Percentiles rank a stretch among this genome's conserved stretches.
Conservation (phyloP, 345 rosid species). For the Ailanthus altissimus region DNA sequence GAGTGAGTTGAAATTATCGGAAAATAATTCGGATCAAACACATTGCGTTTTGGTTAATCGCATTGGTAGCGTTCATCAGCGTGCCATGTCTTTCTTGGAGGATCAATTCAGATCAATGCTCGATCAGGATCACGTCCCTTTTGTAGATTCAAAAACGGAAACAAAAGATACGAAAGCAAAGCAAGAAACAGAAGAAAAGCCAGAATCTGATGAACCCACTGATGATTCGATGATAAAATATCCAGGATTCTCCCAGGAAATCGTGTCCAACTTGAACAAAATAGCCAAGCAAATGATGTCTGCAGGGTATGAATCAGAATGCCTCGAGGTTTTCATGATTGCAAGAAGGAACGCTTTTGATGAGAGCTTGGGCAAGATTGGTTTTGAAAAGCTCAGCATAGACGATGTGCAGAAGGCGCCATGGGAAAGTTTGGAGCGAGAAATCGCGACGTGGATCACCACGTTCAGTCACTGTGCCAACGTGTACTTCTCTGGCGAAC, state of each 20-base stretch:
- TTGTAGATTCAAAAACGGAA: conserved; percentile 25
- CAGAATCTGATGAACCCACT: conserved; percentile 26
- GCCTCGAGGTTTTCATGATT: conserved; percentile 60
- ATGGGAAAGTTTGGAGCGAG: conserved; percentile 75
- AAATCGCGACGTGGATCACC: conserved; percentile 67
- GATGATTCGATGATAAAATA: conserved; percentile 20
- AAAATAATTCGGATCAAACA: conserved; percentile 36
- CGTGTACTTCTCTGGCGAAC: conserved; percentile 57
- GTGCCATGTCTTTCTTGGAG: conserved; percentile 76
- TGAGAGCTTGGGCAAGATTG: conserved; percentile 46
- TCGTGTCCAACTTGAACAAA: conserved; percentile 42
- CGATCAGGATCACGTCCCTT: conserved; percentile 23
- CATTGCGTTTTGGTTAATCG: conserved; percentile 47
- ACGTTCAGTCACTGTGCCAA: conserved; percentile 59
- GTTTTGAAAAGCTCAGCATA: conserved; percentile 72
- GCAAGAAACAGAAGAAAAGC: neutral
- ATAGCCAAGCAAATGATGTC: conserved; percentile 63
- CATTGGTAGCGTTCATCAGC: conserved; percentile 58
- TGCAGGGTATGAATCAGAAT: conserved; percentile 70
- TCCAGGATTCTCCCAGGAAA: conserved; percentile 47
- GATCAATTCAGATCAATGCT: conserved; percentile 63
- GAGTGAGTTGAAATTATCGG: conserved; percentile 34
- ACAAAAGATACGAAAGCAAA: conserved; percentile 19
- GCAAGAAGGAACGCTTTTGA: conserved; percentile 61
- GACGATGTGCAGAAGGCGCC: conserved; percentile 82